Evolutionary conservation across 2,329 filamentous ascomycete species (phyloP), one percentile per base, ranked within the genome.

Genomic region (Akanthomyces uredinophilus): DNA sequence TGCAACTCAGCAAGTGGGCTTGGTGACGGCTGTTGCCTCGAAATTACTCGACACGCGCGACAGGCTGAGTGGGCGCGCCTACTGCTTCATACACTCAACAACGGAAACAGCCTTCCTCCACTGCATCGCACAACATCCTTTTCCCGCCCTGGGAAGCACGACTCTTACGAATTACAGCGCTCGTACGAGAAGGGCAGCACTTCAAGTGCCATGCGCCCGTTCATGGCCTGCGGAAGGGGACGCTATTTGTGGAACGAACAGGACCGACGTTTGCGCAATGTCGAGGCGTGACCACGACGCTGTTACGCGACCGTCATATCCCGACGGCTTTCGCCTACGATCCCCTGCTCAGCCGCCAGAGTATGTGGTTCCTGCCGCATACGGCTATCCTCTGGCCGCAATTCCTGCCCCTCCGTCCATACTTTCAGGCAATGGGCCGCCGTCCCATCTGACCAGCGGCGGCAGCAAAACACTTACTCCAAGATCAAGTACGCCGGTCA

Each of bases 191-290:
- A 47, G 32, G 20, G 5, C 7, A 46, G 14, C 39, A 5, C 4
- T 18, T 20, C 13, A 11, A 43, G 29, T 55, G 59, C 35, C 32
- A 61, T 55, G 59, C 59, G 43, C 43, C 32, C 13, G 39, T 50
- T 41, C 43, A 39, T 24, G 32, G n/a, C 18, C 32, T 22, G 44
- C 51, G 20, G 16, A 41, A 55, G 59, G 51, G 43, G 59, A 61
- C 27, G 59, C 32, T 61, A 8, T 55, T 27, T 61, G 59, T 35
- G 59, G 46, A 55, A 41, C 59, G 35, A 50, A 55, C 59, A 32
- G 20, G 27, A 41, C 20, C 35, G n/a, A 35, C 51, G 18, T 41
- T 39, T 43, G 51, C 59, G 51, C 51, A 43, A 61, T 61, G 59
- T 61, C 59, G 35, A 49, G 35, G 43, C 44, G 43, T 54, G 51